A percentile compares a stretch with the other conserved stretches of the same genome.
phyloP scores from a whole-genome alignment of 805 yeast species.

The Wickerhamomyces bisporus region DNA sequence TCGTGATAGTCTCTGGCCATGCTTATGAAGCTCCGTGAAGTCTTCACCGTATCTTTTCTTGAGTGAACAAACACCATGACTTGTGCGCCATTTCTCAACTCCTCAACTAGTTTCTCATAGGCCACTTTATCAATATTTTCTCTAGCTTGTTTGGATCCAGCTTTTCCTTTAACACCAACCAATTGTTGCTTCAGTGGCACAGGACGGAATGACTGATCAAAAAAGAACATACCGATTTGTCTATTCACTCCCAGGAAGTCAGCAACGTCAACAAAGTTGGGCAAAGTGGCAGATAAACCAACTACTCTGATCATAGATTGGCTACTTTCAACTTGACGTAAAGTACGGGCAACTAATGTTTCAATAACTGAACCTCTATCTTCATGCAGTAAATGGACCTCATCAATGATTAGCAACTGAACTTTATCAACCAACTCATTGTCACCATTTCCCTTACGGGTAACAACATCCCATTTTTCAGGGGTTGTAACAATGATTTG shows the following conservation, averaged over 20 bases:
- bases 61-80: slow-evolving; percentile 98
- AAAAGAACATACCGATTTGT: slow-evolving; percentile 87
- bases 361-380: slow-evolving; percentile 98
- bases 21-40: slow-evolving; percentile 67
- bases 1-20: slow-evolving; percentile 64
- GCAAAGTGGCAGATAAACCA: slow-evolving; percentile 91
- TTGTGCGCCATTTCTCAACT: slow-evolving; percentile 68
- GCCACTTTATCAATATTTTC: slow-evolving; percentile 72
- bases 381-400: slow-evolving; percentile 93
- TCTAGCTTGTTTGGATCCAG: slow-evolving; percentile 63
- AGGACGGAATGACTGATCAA: slow-evolving; percentile 90
- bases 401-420: slow-evolving; percentile 85
- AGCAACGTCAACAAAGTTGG: slow-evolving; percentile 89
- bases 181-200: slow-evolving; percentile 87
- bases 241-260: slow-evolving; percentile 91
- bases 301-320: slow-evolving; percentile 93
- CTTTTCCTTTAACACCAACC: slow-evolving; percentile 81
- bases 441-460: slow-evolving; percentile 89
- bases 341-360: slow-evolving; percentile 88
- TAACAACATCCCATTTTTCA: slow-evolving; percentile 97
- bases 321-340: slow-evolving; percentile 89
- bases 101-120: slow-evolving; percentile 69
- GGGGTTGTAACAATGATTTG: slow-evolving; percentile 93
- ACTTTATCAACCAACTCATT: slow-evolving; percentile 80
- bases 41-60: slow-evolving; percentile 84